Conservation (phyloP, 208 protist species). For the Lotmaria passim region DNA sequence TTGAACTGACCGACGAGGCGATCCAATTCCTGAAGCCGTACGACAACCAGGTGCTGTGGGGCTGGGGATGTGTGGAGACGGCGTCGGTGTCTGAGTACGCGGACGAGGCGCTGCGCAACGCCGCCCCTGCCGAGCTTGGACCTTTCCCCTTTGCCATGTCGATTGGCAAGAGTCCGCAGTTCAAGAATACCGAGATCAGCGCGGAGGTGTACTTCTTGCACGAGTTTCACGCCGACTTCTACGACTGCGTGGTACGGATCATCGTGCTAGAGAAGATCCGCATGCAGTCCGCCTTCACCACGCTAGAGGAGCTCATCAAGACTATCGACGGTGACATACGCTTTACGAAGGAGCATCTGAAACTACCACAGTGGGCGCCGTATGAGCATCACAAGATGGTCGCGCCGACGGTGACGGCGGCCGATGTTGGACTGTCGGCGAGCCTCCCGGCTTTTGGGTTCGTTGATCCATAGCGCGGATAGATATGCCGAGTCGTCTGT, state of each 20-base stretch:
- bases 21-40: slow-evolving; percentile 54
- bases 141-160: slow-evolving; percentile 87
- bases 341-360: slow-evolving; percentile 41
- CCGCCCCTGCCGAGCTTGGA: slow-evolving; percentile 16
- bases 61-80: slow-evolving; percentile 76
- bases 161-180: slow-evolving; percentile 91
- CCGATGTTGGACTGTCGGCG: slow-evolving; percentile 5
- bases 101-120: background rate
- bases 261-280: slow-evolving; percentile 66
- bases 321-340: slow-evolving; percentile 73
- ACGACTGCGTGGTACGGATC: slow-evolving; percentile 78
- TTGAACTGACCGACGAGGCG: slow-evolving; percentile 56
- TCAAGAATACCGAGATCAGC: slow-evolving; percentile 72
- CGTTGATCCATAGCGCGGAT: slow-evolving; percentile 12
- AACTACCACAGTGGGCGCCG: slow-evolving; percentile 25
- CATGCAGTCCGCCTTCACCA: slow-evolving; percentile 64
- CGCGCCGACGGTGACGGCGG: slow-evolving; percentile 19
- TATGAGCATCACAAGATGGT: slow-evolving; percentile 53
- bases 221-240: slow-evolving; percentile 88
- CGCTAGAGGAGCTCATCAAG: slow-evolving; percentile 80
- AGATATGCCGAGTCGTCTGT: background rate
- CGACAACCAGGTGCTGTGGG: slow-evolving; percentile 79
- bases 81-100: background rate
- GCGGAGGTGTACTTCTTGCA: slow-evolving; percentile 91
- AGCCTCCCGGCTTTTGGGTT: slow-evolving; percentile 28